These are phyloP conservation scores for Cordyceps cicadae DNA, from an alignment of 2,329 filamentous ascomycete genomes.

Conservation along the genomic window DNA sequence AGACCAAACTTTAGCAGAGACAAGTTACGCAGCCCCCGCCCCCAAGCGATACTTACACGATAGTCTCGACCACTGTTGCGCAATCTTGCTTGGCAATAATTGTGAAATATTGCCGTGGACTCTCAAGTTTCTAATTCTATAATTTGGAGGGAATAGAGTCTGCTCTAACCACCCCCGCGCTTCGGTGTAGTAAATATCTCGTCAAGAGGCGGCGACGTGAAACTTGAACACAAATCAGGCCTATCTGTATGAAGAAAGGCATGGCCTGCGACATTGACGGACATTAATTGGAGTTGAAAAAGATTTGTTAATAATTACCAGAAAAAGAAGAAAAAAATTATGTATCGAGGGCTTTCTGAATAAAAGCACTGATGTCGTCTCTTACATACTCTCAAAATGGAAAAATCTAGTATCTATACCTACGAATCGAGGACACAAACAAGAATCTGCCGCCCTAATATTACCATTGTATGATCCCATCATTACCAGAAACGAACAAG, in stretches of 20 bases:
- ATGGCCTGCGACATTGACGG: too few species aligned
- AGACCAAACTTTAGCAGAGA: not conserved
- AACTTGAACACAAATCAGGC: too few species aligned
- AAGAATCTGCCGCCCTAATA: not conserved
- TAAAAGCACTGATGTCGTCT: not conserved
- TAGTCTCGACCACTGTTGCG: not conserved
- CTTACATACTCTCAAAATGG: not conserved
- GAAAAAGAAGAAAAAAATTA: not conserved
- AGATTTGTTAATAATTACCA: not conserved
- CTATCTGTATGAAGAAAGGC: not conserved
- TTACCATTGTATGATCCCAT: not conserved
- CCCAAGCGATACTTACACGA: not conserved
- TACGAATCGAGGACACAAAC: not conserved
- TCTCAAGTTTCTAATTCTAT: too few species aligned
- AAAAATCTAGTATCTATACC: not conserved
- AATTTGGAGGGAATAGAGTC: too few species aligned
- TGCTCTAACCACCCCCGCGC: too few species aligned
- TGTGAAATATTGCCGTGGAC: too few species aligned
- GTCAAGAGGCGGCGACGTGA: too few species aligned
- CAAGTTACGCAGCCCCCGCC: not conserved
- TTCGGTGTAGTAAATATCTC: too few species aligned
- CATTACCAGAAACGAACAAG: not conserved
- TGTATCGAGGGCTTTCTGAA: not conserved
- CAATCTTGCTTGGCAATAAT: not conserved
- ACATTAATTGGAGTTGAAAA: too few species aligned